phyloP scores from a whole-genome alignment of 495 filamentous ascomycete genomes.

The Terfezia boudieri region DNA sequence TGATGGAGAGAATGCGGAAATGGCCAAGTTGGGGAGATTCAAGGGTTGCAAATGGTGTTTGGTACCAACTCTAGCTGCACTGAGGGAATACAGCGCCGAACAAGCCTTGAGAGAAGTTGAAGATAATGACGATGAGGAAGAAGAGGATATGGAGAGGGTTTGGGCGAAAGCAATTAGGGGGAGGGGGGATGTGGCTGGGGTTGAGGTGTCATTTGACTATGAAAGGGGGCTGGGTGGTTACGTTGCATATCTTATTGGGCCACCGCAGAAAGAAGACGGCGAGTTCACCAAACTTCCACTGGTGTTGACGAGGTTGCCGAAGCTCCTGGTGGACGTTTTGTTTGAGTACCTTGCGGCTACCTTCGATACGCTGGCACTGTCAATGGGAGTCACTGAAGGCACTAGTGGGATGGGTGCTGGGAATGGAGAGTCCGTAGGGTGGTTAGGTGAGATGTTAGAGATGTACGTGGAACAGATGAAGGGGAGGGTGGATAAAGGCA shows the following conservation, averaged over 20 bases:
- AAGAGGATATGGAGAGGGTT: conserved; percentile 20
- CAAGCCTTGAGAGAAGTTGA: conserved; percentile 1
- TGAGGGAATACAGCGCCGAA: not conserved
- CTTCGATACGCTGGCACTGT: conserved; percentile 28
- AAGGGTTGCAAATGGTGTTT: conserved; percentile 27
- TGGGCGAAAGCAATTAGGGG: conserved; percentile 30
- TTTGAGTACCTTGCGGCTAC: conserved; percentile 26
- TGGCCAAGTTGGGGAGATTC: conserved; percentile 28
- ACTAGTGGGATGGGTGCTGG: not conserved
- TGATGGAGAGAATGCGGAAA: conserved; percentile 19
- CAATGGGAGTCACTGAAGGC: conserved; percentile 21
- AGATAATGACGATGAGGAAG: conserved; percentile 11
- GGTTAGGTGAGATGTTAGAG: not conserved
- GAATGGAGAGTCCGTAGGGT: conserved; percentile 1
- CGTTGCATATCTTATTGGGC: conserved; percentile 8
- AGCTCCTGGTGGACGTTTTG: conserved; percentile 28
- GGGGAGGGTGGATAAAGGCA: conserved; percentile 6
- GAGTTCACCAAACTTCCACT: conserved; percentile 28
- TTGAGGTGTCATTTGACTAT: conserved; percentile 5
- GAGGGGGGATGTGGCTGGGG: conserved; percentile 17
- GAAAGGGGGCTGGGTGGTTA: not conserved
- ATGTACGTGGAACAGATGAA: not conserved
- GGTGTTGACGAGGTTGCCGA: conserved; percentile 32
- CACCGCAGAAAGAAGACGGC: conserved; percentile 1
- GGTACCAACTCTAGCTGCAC: conserved; percentile 12